These are phyloP conservation scores for Petunia secreta DNA, from an alignment of 257 asterid genomes.

Conservation along the genomic window DNA sequence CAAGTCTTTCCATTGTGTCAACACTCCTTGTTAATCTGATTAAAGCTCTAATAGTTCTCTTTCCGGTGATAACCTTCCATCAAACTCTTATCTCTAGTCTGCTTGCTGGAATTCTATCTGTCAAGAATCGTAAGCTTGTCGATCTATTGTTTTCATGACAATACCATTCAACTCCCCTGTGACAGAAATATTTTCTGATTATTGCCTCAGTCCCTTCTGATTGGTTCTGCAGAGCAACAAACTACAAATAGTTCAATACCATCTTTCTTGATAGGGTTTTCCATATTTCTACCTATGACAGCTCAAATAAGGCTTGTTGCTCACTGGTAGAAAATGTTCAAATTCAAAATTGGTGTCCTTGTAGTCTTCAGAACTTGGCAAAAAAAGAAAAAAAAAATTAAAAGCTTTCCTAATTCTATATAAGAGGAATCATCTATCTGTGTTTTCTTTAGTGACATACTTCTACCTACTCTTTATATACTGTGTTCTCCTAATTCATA, in stretches of 20 bases:
- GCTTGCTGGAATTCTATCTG: neutral
- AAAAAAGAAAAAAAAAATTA: neutral
- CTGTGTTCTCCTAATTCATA: neutral
- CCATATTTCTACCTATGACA: neutral
- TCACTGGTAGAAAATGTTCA: neutral
- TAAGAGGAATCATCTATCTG: neutral
- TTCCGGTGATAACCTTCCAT: neutral
- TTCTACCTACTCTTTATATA: neutral
- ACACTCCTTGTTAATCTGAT: neutral
- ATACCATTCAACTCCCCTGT: neutral
- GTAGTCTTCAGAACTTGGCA: neutral
- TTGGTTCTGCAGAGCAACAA: neutral
- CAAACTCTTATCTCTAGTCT: neutral
- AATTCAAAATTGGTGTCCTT: neutral
- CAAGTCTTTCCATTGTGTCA: neutral
- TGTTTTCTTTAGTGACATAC: neutral
- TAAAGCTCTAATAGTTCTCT: neutral
- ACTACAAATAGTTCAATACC: neutral
- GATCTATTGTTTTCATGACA: neutral
- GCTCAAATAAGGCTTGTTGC: neutral
- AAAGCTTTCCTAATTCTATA: neutral
- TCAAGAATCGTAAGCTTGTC: neutral
- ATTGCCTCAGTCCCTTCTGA: conserved; percentile 10
- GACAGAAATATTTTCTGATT: neutral
- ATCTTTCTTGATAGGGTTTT: neutral